Base-by-base conservation (phyloP, 306 rosid genomes). In the Dryas drummondii region DNA sequence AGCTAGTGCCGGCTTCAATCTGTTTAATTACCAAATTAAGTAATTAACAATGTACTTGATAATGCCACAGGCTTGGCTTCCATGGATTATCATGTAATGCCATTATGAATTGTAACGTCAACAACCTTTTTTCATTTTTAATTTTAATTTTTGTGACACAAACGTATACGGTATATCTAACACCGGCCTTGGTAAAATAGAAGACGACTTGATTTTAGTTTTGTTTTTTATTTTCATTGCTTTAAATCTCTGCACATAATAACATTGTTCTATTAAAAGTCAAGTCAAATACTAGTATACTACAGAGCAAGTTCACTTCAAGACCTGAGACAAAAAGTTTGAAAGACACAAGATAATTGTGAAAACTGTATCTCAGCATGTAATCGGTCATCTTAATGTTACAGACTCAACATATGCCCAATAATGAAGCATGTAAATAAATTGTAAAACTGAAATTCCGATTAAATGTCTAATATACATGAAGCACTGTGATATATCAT, bases 361-460 rank as follows among this genome's bases (percentile, higher is more conserved):
- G 27, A 19, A 16, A 11, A 0, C 49, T 53, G 10, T 3, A 22
- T 4, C 37, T 6, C 65, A 10, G n/a, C n/a, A 7, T 14, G 68
- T 45, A 41, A 44, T 9, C 37, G 15, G 19, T 71, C 46, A 27
- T 72, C 57, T 58, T 59, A 47, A 32, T 27, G 68, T 72, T 72
- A 59, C 76, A 59, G 45, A 59, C n/a, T 72, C 13, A 3, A 27
- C 47, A 47, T 26, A 59, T 16, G 46, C 66, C 45, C 67, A 4
- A 12, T 17, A 57, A 47, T 27, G 57, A 48, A 48, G 37, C 56
- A 47, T 47, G 49, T 13, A 48, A 32, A 72, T 22, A 49, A 42
- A 47, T 47, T 72, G 52, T 42, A 59, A 72, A 17, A 72, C 47
- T 59, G 58, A 48, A 59, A 60, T 58, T 27, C 68, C 16, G 37